Conservation (phyloP, 805 yeast genomes). For the Vanderwaltozyma yarrowii region DNA sequence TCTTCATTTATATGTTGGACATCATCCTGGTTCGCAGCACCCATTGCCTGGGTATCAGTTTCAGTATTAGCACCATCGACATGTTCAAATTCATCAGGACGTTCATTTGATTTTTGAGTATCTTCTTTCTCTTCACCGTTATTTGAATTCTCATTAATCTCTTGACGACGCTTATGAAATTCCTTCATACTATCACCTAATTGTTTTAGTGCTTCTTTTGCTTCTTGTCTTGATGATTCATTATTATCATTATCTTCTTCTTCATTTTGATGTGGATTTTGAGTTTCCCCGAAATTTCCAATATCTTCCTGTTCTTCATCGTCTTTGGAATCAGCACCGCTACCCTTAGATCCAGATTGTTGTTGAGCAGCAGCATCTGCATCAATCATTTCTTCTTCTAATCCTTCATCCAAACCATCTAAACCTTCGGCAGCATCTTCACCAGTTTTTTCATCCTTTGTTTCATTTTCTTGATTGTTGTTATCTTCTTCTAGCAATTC, state of each 20-base stretch:
- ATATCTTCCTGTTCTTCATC: slow-evolving; percentile 51
- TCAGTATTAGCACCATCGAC: slow-evolving; percentile 71
- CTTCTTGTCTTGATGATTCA: slow-evolving; percentile 53
- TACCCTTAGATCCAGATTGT: slow-evolving; percentile 49
- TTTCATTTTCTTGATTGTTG: slow-evolving; percentile 23
- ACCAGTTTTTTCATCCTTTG: slow-evolving; percentile 29
- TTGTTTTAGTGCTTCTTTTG: slow-evolving; percentile 70
- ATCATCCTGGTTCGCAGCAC: slow-evolving; percentile 77
- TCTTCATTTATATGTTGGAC: slow-evolving; percentile 67
- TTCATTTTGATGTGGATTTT: slow-evolving; percentile 34
- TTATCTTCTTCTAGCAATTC: slow-evolving; percentile 22
- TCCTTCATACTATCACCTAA: slow-evolving; percentile 88
- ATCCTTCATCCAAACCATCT: slow-evolving; percentile 38
- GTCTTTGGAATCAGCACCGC: slow-evolving; percentile 47
- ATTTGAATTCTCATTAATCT: slow-evolving; percentile 59
- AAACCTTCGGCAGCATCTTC: slow-evolving; percentile 43
- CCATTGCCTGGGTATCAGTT: slow-evolving; percentile 82
- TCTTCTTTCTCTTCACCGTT: slow-evolving; percentile 38
- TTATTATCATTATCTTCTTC: slow-evolving; percentile 32
- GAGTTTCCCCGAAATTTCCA: slow-evolving; percentile 55
- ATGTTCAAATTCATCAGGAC: slow-evolving; percentile 82
- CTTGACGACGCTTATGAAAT: slow-evolving; percentile 82
- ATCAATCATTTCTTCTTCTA: slow-evolving; percentile 39
- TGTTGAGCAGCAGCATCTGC: slow-evolving; percentile 51
- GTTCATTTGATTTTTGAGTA: slow-evolving; percentile 43